Evolutionary conservation across 768 basidiomycete genomes (phyloP).

Genomic region (Trametes coccinea): DNA sequence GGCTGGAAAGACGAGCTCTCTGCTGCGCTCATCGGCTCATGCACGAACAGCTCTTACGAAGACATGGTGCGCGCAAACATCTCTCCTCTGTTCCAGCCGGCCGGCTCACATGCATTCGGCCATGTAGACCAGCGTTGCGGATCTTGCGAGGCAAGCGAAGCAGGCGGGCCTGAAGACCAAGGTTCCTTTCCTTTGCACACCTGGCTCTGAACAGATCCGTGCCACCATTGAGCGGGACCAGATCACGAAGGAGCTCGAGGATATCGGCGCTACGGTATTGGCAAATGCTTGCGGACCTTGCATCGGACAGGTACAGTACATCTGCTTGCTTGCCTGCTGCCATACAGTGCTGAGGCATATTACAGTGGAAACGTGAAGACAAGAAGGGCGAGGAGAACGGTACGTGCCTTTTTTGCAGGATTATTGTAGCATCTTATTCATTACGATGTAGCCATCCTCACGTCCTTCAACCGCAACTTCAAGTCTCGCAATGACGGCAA

Average conservation of each 20-base stretch:
- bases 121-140: constrained; percentile 84
- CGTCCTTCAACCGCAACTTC: constrained; percentile 94
- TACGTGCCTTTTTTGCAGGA: constrained; percentile 32
- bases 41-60: constrained; percentile 98
- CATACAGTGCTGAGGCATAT: background rate
- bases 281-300: constrained; percentile 99
- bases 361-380: constrained; percentile 90
- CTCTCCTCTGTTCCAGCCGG: background rate
- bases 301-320: constrained; percentile 77
- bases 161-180: constrained; percentile 77
- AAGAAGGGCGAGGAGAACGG: constrained; percentile 90
- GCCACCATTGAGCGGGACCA: constrained; percentile 97
- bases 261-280: constrained; percentile 90
- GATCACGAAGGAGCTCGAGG: constrained; percentile 76
- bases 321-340: background rate
- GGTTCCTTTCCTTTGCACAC: constrained; percentile 87
- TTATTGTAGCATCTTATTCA: background rate
- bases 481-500: constrained; percentile 98
- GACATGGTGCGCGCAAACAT: constrained; percentile 65
- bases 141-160: constrained; percentile 88
- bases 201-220: constrained; percentile 93
- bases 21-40: constrained; percentile 94
- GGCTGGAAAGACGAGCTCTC: constrained; percentile 94
- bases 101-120: too few species aligned
- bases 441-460: constrained; percentile 75